These are phyloP conservation scores for cucumber (Cucumis sativus) DNA, from an alignment of 306 rosid species.

Conservation along the genomic window Cucumber_9930_V3 NC_026658.2:5536501-5537000, in stretches of 20 bases:
- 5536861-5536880: slow-evolving; percentile 75
- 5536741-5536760: slow-evolving; percentile 75
- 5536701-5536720: slow-evolving; percentile 71
- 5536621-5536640: slow-evolving; percentile 87
- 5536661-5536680: slow-evolving; percentile 62
- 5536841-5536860: slow-evolving; percentile 71
- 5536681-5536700: slow-evolving; percentile 78
- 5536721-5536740: slow-evolving; percentile 65
- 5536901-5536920: slow-evolving; percentile 49
- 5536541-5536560: slow-evolving; percentile 58
- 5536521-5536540: slow-evolving; percentile 58
- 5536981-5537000: slow-evolving; percentile 87
- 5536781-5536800: slow-evolving; percentile 87
- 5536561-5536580: slow-evolving; percentile 64
- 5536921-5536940: slow-evolving; percentile 66
- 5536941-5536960: slow-evolving; percentile 67
- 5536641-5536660: slow-evolving; percentile 86
- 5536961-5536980: slow-evolving; percentile 66
- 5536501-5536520: slow-evolving; percentile 71
- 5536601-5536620: slow-evolving; percentile 85
- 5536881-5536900: slow-evolving; percentile 57
- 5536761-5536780: slow-evolving; percentile 69
- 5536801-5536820: slow-evolving; percentile 92
- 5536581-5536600: slow-evolving; percentile 87
- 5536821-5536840: slow-evolving; percentile 86